Percentiles rank a stretch among this genome's conserved stretches.
Evolutionary conservation across 306 rosid species (phyloP).

Genomic region (Inga laurina): DNA sequence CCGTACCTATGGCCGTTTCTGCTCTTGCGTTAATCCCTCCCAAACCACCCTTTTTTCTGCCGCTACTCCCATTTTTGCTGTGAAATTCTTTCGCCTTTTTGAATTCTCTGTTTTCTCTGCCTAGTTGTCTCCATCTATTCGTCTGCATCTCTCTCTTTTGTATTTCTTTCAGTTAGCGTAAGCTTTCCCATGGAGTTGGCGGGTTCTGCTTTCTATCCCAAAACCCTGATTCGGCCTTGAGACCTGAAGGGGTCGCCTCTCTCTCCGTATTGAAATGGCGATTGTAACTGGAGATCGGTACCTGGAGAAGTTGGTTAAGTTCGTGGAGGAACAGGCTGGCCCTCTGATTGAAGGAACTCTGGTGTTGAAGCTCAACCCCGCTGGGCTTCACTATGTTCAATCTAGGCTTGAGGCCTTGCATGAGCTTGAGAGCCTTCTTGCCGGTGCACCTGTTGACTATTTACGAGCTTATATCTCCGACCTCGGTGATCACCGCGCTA

Average conservation of each 20-base stretch:
- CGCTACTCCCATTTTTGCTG: background rate
- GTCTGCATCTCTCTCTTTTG: background rate
- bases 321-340: slow-evolving; percentile 77
- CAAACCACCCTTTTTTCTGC: slow-evolving; percentile 33
- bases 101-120: background rate
- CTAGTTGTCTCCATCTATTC: background rate
- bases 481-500: slow-evolving; percentile 99
- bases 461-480: slow-evolving; percentile 92
- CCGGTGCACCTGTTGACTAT: slow-evolving; percentile 92
- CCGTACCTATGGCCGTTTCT: slow-evolving; percentile 54
- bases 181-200: slow-evolving; percentile 32
- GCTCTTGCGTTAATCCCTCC: slow-evolving; percentile 40
- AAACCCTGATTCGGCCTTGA: slow-evolving; percentile 43
- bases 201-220: slow-evolving; percentile 10
- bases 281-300: slow-evolving; percentile 98
- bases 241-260: background rate
- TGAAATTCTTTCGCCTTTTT: background rate
- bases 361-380: slow-evolving; percentile 88
- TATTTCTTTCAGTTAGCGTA: background rate
- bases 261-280: slow-evolving; percentile 48
- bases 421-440: slow-evolving; percentile 79
- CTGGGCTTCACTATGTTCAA: slow-evolving; percentile 88
- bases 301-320: slow-evolving; percentile 78
- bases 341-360: slow-evolving; percentile 75
- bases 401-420: slow-evolving; percentile 83